Percentiles rank a stretch among this genome's conserved stretches.
These are phyloP conservation scores for Caryocar brasiliense DNA, from an alignment of 441 rosid genomes.

Conservation along the genomic window DNA sequence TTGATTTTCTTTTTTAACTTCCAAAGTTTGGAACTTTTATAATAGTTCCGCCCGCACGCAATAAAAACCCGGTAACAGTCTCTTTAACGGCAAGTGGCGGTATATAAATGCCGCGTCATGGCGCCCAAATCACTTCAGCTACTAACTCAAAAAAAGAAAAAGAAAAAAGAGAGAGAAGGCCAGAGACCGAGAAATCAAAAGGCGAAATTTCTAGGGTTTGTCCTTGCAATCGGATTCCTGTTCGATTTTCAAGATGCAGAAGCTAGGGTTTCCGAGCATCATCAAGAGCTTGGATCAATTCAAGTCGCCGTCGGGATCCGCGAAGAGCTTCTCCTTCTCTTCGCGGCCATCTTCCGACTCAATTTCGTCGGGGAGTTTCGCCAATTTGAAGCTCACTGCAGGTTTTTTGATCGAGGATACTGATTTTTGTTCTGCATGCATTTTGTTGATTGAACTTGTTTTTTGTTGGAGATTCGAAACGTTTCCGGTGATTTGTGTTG, in stretches of 20 bases:
- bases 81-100: too few species aligned
- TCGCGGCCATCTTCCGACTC: conserved; percentile 48
- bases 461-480: background rate
- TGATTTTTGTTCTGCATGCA: background rate
- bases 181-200: background rate
- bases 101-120: background rate
- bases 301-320: conserved; percentile 35
- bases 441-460: background rate
- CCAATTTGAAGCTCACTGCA: conserved; percentile 76
- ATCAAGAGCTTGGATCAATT: conserved; percentile 59
- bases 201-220: conserved; percentile 13
- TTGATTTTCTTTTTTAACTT: background rate
- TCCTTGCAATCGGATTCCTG: background rate
- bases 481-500: conserved; percentile 11
- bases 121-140: conserved; percentile 14
- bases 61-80: background rate
- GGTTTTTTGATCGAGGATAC: conserved; percentile 32
- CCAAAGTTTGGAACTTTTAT: too few species aligned
- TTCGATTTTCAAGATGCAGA: conserved; percentile 43
- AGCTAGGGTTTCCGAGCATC: conserved; percentile 59
- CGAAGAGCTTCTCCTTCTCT: conserved; percentile 43
- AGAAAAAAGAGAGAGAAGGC: background rate
- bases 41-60: background rate
- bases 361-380: conserved; percentile 51
- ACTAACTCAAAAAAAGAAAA: background rate